Conservation (phyloP, 192 early-diverging fungal species). For the Coemansia sp. region DNA sequence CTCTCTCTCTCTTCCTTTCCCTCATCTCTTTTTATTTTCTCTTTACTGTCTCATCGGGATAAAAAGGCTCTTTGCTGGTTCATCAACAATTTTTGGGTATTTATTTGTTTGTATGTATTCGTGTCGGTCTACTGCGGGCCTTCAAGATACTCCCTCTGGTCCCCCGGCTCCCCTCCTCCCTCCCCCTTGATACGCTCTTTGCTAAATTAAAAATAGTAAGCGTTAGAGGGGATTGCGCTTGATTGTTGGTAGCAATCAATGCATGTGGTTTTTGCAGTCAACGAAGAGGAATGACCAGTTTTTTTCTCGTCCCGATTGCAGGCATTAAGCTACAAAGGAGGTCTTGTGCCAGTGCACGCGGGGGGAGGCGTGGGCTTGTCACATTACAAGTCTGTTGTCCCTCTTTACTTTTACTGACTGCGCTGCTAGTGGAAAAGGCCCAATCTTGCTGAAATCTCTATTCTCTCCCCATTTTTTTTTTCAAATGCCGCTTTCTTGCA, state of each 20-base stretch:
- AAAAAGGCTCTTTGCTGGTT: background rate
- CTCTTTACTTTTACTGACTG: background rate
- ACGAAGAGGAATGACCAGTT: background rate
- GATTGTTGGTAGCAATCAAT: background rate
- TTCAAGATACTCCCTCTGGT: background rate
- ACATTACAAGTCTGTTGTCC: constrained; percentile 5
- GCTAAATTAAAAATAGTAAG: background rate
- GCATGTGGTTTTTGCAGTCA: background rate
- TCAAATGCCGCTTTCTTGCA: constrained; percentile 3
- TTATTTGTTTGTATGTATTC: constrained; percentile 16
- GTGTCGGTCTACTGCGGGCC: constrained; percentile 10
- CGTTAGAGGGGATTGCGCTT: background rate
- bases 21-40: constrained; percentile 11
- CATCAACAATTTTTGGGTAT: constrained; percentile 1
- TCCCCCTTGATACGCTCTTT: constrained; percentile 4
- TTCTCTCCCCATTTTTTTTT: constrained; percentile 1
- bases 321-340: background rate
- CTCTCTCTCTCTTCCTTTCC: background rate
- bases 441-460: constrained; percentile 12
- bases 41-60: background rate
- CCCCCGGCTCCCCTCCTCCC: background rate
- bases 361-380: background rate
- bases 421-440: background rate
- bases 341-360: background rate
- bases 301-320: background rate